Base-by-base conservation (phyloP, 2,329 filamentous ascomycete species). In the Sarocladiaceae sp. region DNA sequence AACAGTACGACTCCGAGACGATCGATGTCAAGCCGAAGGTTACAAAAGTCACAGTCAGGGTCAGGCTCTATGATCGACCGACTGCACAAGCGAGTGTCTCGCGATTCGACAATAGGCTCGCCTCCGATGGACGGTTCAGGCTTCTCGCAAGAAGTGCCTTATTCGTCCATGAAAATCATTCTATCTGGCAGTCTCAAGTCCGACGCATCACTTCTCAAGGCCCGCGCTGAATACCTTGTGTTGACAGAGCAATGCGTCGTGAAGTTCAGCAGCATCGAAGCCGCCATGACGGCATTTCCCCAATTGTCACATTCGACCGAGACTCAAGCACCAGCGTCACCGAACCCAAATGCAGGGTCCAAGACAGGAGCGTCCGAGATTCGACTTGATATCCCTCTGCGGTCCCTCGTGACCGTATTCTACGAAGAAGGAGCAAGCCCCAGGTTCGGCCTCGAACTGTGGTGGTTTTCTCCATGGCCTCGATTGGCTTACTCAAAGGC, bases 361-460 rank as follows among this genome's bases (percentile, higher is more conserved):
- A 66, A 68, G 55, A 59, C 63, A 4, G 59, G 62, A 11, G 58
- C 64, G n/a, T 60, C 67, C 39, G 70, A 74, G 44, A 57, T 70
- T 52, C 69, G 71, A 17, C 59, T 77, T 28, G 71, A 75, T 47
- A 71, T 83, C 7, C 76, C 78, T 0, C 63, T 81, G 7, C 69
- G 73, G 15, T 72, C 70, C 33, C 69, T 82, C 22, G 74, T 82
- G 33, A 75, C 79, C 2, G 72, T 73, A 2, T 81, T 80, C 56
- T 72, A 71, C 26, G 74, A 78, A 26, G 78, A 81, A 58, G 72
- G 71, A 39, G 71, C 71, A 1, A 70, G 73, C 44, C 71, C 76
- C 12, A 71, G 74, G 6, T 78, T 77, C 40, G 76, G 76, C 5
- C 62, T 82, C 49, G 79, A 83, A 58, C 68, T 82, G 2, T 82